A percentile compares a stretch with the other conserved stretches of the same genome.
Evolutionary conservation across 495 filamentous ascomycete genomes (phyloP).

Genomic region (Alectoria sarmentosa): DNA sequence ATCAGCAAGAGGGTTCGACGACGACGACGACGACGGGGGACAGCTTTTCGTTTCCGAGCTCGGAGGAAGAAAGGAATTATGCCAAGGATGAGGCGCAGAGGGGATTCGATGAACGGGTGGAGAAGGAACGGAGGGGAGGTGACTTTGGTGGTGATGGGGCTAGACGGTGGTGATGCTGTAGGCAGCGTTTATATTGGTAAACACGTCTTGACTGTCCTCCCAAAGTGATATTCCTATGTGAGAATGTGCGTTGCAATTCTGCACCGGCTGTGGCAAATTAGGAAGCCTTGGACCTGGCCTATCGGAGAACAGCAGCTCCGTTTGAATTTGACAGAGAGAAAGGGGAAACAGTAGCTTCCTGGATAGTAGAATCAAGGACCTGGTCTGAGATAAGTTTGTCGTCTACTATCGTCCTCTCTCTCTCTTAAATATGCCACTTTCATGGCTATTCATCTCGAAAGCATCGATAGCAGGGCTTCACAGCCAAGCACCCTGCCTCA

Average conservation of each 20-base stretch:
- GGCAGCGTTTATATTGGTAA: background rate
- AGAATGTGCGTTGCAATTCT: background rate
- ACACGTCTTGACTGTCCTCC: background rate
- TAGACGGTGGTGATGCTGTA: slow-evolving; percentile 3
- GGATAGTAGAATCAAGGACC: background rate
- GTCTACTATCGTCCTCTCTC: background rate
- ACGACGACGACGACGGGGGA: slow-evolving; percentile 28
- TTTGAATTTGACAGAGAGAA: background rate
- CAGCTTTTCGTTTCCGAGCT: slow-evolving; percentile 37
- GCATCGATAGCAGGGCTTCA: background rate
- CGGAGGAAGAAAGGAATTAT: slow-evolving; percentile 34
- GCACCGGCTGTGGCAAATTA: background rate
- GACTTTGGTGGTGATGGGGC: slow-evolving; percentile 11
- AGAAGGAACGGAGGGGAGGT: slow-evolving; percentile 38
- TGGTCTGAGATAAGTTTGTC: background rate
- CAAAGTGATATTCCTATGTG: background rate
- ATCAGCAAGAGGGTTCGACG: slow-evolving; percentile 17
- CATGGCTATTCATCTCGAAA: background rate
- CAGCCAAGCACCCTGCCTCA: background rate
- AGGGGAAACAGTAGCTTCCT: background rate
- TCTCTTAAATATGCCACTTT: background rate
- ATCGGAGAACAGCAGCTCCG: background rate
- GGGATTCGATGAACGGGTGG: slow-evolving; percentile 46
- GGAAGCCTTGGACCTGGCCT: background rate
- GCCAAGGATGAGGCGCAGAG: slow-evolving; percentile 46